Conservation (phyloP, 495 filamentous ascomycete genomes). For the Aspergillus conjunctus region DNA sequence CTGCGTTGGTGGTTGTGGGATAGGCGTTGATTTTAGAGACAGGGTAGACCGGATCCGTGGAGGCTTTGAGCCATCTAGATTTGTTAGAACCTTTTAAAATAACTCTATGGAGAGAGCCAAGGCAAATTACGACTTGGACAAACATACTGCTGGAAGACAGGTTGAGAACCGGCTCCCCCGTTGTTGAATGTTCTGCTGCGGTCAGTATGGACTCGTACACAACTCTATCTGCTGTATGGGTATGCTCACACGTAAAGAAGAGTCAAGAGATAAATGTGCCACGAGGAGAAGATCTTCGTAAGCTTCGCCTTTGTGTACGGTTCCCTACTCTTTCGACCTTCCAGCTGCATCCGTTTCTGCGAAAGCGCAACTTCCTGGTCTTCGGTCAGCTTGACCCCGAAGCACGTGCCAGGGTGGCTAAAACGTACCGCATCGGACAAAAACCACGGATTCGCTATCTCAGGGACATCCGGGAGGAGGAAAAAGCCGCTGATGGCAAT, state of each 20-base stretch:
- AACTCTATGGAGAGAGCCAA: not conserved
- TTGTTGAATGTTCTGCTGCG: conserved; percentile 40
- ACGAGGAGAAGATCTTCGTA: conserved; percentile 55
- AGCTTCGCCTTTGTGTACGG: conserved; percentile 51
- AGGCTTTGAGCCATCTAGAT: conserved; percentile 39
- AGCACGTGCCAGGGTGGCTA: not conserved
- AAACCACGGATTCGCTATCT: conserved; percentile 59
- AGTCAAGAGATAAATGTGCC: conserved; percentile 53
- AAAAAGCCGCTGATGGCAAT: conserved; percentile 58
- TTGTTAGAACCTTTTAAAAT: not conserved
- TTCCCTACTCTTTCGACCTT: conserved; percentile 48
- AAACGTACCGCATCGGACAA: conserved; percentile 38
- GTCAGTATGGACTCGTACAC: not conserved
- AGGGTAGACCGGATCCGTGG: conserved; percentile 40
- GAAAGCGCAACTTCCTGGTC: conserved; percentile 47
- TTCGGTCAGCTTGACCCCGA: not conserved
- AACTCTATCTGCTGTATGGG: not conserved
- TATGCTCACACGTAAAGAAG: conserved; percentile 46
- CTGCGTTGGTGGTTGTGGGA: conserved; percentile 49
- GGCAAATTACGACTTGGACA: not conserved
- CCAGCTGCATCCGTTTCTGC: conserved; percentile 50
- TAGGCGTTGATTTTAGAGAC: conserved; percentile 49
- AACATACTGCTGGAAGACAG: conserved; percentile 41
- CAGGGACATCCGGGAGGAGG: conserved; percentile 61
- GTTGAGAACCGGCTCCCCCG: conserved; percentile 31